Conservation (phyloP, 1,284 basidiomycete genomes). For the Ustilago trichophora region DNA sequence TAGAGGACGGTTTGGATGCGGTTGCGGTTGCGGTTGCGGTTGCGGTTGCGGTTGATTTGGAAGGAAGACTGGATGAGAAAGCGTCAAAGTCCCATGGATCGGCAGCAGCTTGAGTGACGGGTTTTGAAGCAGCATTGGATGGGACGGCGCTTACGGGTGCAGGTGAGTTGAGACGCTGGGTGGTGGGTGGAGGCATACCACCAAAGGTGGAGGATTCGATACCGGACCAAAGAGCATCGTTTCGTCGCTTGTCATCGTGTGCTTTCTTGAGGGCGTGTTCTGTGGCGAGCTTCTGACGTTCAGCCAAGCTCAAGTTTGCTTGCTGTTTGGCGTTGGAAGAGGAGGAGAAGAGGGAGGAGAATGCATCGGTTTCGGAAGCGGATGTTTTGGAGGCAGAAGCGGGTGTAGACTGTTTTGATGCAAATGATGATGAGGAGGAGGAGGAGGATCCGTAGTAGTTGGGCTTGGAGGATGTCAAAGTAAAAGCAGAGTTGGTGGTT, state of each 20-base stretch:
- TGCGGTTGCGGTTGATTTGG: conserved; percentile 6
- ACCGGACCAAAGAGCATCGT: conserved; percentile 43
- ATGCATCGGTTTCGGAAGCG: conserved; percentile 40
- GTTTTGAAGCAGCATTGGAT: neutral
- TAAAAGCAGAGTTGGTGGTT: too few species aligned
- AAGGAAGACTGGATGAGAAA: conserved; percentile 11
- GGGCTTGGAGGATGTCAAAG: conserved; percentile 8
- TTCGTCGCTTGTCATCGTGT: conserved; percentile 17
- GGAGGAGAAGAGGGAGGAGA: conserved; percentile 55
- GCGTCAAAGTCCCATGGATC: conserved; percentile 45
- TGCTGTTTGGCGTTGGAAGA: conserved; percentile 21
- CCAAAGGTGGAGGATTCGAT: conserved; percentile 26
- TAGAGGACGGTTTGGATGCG: neutral
- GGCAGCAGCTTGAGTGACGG: neutral
- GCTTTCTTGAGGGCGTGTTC: conserved; percentile 17
- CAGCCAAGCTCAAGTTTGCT: conserved; percentile 30
- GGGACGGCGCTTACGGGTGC: neutral
- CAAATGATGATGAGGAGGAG: too few species aligned
- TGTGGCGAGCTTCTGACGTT: conserved; percentile 31
- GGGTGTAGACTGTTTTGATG: too few species aligned
- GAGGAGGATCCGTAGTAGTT: conserved; percentile 29
- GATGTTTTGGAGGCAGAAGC: conserved; percentile 2
- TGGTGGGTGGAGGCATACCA: neutral
- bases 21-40: too few species aligned
- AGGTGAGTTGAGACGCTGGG: conserved; percentile 14